A percentile compares a stretch with the other conserved stretches of the same genome.
These are phyloP conservation scores for Microstegium vimineum DNA, from an alignment of 176 grass and related monocot genomes.

Conservation along the genomic window DNA sequence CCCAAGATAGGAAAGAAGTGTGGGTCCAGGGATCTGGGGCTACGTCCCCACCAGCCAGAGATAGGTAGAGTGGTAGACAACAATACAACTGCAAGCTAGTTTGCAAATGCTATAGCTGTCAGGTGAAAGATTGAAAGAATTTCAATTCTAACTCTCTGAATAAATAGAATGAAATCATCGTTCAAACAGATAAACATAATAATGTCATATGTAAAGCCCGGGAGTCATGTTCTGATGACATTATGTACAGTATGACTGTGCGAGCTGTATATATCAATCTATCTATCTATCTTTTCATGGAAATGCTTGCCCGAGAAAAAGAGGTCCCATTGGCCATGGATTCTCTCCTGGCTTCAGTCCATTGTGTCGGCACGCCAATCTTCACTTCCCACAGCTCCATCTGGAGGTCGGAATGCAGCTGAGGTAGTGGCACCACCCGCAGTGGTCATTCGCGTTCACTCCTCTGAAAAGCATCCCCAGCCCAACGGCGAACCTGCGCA, in stretches of 20 bases:
- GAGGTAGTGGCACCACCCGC: slow-evolving; percentile 89
- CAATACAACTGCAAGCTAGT: neutral
- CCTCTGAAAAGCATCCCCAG: slow-evolving; percentile 79
- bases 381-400: slow-evolving; percentile 79
- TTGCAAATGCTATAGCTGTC: neutral
- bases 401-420: slow-evolving; percentile 83
- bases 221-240: neutral
- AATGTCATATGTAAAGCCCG: neutral
- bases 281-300: neutral
- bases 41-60: too few species aligned
- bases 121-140: neutral
- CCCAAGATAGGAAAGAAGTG: too few species aligned
- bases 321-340: neutral
- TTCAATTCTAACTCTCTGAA: neutral
- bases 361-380: neutral
- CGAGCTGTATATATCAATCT: neutral
- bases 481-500: slow-evolving; percentile 50
- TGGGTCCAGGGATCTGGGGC: too few species aligned
- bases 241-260: slow-evolving; percentile 9
- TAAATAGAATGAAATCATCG: neutral
- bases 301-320: neutral
- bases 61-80: too few species aligned
- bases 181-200: neutral
- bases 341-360: neutral
- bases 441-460: slow-evolving; percentile 79